Evolutionary conservation across 164 flowering plant species (phyloP).

Genomic region (Nymphaea colorata): DNA sequence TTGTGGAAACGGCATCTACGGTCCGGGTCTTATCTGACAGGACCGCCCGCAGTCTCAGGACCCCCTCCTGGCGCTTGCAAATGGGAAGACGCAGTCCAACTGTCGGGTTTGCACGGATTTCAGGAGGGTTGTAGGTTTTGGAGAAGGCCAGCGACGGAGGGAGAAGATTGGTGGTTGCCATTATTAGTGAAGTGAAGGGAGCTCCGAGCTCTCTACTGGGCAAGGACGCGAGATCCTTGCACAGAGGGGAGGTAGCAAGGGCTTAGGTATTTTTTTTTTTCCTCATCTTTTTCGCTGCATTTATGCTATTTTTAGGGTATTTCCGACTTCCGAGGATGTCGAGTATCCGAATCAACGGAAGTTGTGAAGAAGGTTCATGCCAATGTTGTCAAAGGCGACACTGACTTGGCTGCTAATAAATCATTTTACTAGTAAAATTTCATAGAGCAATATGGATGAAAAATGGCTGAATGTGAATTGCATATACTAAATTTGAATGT

Average conservation of each 20-base stretch:
- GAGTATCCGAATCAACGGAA: no score
- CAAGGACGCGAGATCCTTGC: no score
- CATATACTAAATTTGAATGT: no score
- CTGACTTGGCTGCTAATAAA: no score
- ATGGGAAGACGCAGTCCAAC: constrained; percentile 8
- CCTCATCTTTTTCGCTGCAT: not conserved
- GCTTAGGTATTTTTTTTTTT: not conserved
- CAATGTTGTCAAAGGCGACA: no score
- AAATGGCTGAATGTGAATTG: no score
- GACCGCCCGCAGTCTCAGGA: constrained; percentile 25
- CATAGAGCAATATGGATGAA: no score
- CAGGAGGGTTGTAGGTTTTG: constrained; percentile 15
- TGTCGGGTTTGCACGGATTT: constrained; percentile 12
- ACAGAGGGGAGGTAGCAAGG: no score
- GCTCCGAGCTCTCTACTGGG: not conserved
- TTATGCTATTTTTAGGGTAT: no score
- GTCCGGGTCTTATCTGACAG: constrained; percentile 19
- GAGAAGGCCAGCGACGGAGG: constrained; percentile 20
- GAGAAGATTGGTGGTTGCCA: constrained; percentile 46
- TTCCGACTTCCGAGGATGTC: no score
- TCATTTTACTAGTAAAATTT: no score
- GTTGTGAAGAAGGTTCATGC: no score
- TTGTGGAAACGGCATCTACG: constrained; percentile 8
- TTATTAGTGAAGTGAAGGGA: constrained; percentile 4
- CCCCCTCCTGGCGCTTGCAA: constrained; percentile 14